Evolutionary conservation across 208 protist genomes (phyloP), one percentile per base, ranked within the genome.

Genomic region (Crithidia expoeki): DNA sequence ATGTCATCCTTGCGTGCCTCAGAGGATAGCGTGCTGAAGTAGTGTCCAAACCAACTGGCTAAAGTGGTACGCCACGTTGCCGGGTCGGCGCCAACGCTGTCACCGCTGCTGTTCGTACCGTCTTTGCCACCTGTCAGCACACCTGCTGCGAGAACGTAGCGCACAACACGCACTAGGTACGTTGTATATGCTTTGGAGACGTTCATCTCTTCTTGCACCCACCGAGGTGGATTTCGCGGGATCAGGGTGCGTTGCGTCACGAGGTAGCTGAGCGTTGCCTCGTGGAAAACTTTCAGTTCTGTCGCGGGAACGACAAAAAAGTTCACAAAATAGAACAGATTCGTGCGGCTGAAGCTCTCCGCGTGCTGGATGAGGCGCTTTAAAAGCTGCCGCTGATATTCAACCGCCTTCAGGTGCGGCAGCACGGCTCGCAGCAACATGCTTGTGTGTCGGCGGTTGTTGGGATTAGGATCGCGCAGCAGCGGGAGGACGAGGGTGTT

Each of bases 161-260:
- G 76, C 17, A 81, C 33, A 1, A 55, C 38, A 4, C 74, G 74
- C 7, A 49, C 17, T 9, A 80, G 40, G 10, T 47, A 42, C 2
- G 50, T 61, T 7, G 74, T 74, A 36, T 74, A 60, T 49, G 47
- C 36, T 27, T 65, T 61, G 19, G 51, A 51, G 3, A 44, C 17
- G 23, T 68, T 55, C 1, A 65, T 42, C 4, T 59, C 2, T 11
- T 6, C 23, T 14, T 14, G 2, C 33, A 42, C 2, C 51, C n/a
- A 21, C 2, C 14, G 3, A 14, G 25, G 21, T 14, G 68, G 34
- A 7, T 17, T 52, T 14, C 47, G 32, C 14, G 68, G 63, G 33
- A 78, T 63, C 5, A 93, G 56, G 16, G 38, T 75, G 21, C 77
- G 72, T 21, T 87, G 61, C 46, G 76, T 80, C 16, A 85, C 60